These are phyloP conservation scores for Sporothrix sp. DNA, from an alignment of 2,329 filamentous ascomycete genomes.

Conservation along the genomic window DNA sequence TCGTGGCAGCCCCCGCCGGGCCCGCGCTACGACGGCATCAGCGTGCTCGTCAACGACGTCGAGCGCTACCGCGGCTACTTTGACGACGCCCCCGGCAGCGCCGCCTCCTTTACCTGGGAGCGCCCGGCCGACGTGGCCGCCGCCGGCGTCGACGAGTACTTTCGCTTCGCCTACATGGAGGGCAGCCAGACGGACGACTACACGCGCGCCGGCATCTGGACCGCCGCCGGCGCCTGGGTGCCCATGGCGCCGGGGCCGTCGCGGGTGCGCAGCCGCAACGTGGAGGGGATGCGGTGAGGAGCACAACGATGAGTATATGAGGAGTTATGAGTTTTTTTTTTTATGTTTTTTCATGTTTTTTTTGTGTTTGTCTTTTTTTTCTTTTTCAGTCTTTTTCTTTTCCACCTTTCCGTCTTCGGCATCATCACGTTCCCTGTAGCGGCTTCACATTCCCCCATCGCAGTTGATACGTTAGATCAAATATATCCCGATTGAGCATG, in stretches of 20 bases:
- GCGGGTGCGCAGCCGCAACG: constrained; percentile 27
- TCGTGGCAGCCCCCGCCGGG: constrained; percentile 39
- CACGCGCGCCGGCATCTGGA: constrained; percentile 66
- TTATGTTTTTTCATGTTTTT: neutral
- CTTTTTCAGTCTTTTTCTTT: neutral
- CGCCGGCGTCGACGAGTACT: constrained; percentile 55
- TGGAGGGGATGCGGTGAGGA: constrained; percentile 6
- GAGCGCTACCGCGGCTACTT: constrained; percentile 69
- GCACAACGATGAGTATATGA: neutral
- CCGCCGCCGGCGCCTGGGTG: constrained; percentile 52
- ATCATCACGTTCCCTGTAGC: neutral
- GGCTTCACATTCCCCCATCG: too few species aligned
- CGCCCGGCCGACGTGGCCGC: constrained; percentile 17
- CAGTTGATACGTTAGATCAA: too few species aligned
- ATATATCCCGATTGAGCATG: too few species aligned
- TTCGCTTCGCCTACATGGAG: constrained; percentile 64
- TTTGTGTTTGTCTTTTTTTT: neutral
- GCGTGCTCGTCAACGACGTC: constrained; percentile 75
- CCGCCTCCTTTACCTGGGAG: constrained; percentile 11
- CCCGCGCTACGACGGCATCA: constrained; percentile 61
- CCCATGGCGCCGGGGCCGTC: constrained; percentile 55
- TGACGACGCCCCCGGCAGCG: constrained; percentile 29
- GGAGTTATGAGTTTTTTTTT: neutral
- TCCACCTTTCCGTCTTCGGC: too few species aligned
- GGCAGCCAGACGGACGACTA: constrained; percentile 59